These are phyloP conservation scores for Pleomassaria siparia DNA, from an alignment of 2,329 filamentous ascomycete species.

Conservation along the genomic window DNA sequence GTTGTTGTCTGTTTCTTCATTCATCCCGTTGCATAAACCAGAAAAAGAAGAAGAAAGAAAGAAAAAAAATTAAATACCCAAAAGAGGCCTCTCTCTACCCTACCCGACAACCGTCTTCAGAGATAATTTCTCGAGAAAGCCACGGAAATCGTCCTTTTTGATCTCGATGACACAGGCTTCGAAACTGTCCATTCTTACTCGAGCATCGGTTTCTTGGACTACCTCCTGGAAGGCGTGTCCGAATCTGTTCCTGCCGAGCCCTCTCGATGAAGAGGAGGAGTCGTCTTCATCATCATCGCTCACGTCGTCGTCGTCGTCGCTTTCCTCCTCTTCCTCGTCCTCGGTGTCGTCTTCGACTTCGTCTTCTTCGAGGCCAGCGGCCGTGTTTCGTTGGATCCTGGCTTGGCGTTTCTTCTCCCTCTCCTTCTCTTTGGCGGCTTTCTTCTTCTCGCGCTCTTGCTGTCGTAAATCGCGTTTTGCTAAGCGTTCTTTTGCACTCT, in stretches of 20 bases:
- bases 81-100: background rate
- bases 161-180: conserved; percentile 98
- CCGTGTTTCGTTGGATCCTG: conserved; percentile 33
- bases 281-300: conserved; percentile 58
- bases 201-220: conserved; percentile 82
- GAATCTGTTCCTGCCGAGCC: conserved; percentile 83
- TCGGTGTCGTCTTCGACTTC: conserved; percentile 61
- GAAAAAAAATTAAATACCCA: background rate
- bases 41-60: background rate
- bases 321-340: conserved; percentile 61
- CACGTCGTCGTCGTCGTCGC: conserved; percentile 48
- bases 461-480: conserved; percentile 67
- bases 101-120: conserved; percentile 78
- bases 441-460: conserved; percentile 53
- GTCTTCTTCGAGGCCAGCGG: conserved; percentile 59
- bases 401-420: conserved; percentile 61
- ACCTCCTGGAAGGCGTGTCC: conserved; percentile 96
- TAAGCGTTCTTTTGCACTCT: conserved; percentile 60
- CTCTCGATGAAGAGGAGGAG: conserved; percentile 61
- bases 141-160: conserved; percentile 89
- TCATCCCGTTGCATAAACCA: too few relatives aligned
- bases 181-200: conserved; percentile 92
- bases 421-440: conserved; percentile 61
- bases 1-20: too few relatives aligned
- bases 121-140: conserved; percentile 88